phyloP scores from a whole-genome alignment of 1,284 basidiomycete species.

The Coniophora puteana region DNA sequence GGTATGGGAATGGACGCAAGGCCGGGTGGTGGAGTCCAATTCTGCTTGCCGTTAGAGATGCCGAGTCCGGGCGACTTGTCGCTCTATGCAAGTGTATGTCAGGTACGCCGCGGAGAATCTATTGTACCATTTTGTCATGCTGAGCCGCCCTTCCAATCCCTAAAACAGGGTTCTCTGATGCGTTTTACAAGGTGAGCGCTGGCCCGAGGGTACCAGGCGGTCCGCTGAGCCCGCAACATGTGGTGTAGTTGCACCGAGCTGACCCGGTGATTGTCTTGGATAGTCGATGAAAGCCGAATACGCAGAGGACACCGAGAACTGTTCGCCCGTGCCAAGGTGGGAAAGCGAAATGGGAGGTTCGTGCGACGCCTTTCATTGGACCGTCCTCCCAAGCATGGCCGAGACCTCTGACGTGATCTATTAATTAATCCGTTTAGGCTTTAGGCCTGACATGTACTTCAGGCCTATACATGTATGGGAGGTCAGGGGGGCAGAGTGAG shows the following conservation, averaged over 20 bases:
- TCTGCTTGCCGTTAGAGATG: slow-evolving; percentile 79
- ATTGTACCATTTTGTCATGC: background rate
- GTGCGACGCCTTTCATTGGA: slow-evolving; percentile 13
- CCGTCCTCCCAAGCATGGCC: no score
- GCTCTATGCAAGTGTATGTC: slow-evolving; percentile 90
- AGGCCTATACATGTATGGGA: slow-evolving; percentile 88
- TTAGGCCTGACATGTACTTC: slow-evolving; percentile 83
- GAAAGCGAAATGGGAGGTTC: slow-evolving; percentile 74
- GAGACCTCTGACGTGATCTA: background rate
- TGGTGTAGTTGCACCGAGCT: no score
- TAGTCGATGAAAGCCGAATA: slow-evolving; percentile 63
- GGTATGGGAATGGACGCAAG: slow-evolving; percentile 93
- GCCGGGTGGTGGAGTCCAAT: slow-evolving; percentile 93
- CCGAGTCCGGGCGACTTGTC: slow-evolving; percentile 63
- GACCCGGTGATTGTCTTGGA: slow-evolving; percentile 2
- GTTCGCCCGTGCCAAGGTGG: slow-evolving; percentile 57
- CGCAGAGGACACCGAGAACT: slow-evolving; percentile 60
- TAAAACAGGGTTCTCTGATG: slow-evolving; percentile 78
- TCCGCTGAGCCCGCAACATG: no score
- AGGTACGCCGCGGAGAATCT: slow-evolving; percentile 37
- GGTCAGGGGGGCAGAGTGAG: slow-evolving; percentile 86
- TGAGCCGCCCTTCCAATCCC: slow-evolving; percentile 6
- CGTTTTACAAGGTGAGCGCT: slow-evolving; percentile 80
- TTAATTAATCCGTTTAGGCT: slow-evolving; percentile 38
- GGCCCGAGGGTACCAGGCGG: no score